Conservation (phyloP, 2,329 filamentous ascomycete species). For the Paraconiothyrium sp. region DNA sequence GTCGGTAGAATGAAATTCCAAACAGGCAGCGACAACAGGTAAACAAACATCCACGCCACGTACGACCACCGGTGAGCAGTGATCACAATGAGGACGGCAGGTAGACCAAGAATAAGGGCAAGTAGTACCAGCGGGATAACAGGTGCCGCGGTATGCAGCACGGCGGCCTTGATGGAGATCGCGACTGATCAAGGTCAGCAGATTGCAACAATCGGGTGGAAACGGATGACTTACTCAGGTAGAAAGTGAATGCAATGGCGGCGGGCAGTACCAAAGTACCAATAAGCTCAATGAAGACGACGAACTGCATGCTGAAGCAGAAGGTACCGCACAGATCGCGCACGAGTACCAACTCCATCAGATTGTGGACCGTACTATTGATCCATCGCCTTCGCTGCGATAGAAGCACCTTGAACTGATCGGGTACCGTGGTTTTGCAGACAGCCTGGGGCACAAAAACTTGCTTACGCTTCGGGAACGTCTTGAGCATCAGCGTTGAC, state of each 20-base stretch:
- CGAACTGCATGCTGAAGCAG: slow-evolving; percentile 99
- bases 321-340: slow-evolving; percentile 97
- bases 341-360: slow-evolving; percentile 96
- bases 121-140: slow-evolving; percentile 91
- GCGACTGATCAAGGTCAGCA: slow-evolving; percentile 68
- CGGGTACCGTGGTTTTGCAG: slow-evolving; percentile 97
- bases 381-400: slow-evolving; percentile 98
- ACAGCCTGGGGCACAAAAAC: slow-evolving; percentile 98
- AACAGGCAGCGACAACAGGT: slow-evolving; percentile 88
- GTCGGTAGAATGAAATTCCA: slow-evolving; percentile 97
- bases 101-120: slow-evolving; percentile 90
- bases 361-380: slow-evolving; percentile 97
- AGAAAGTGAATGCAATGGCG: slow-evolving; percentile 96
- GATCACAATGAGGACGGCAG: slow-evolving; percentile 87
- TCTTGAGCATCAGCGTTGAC: slow-evolving; percentile 96
- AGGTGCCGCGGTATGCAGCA: slow-evolving; percentile 67
- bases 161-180: slow-evolving; percentile 79
- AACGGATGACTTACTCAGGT: slow-evolving; percentile 75
- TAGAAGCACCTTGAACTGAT: slow-evolving; percentile 88
- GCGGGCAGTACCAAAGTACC: slow-evolving; percentile 95
- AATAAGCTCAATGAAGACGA: slow-evolving; percentile 93
- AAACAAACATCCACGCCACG: slow-evolving; percentile 96
- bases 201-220: slow-evolving; percentile 9
- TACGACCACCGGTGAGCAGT: slow-evolving; percentile 95
- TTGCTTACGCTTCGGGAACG: slow-evolving; percentile 98